Evolutionary conservation across 2,329 filamentous ascomycete genomes (phyloP).

Genomic region (Hypoxylon sp.): DNA sequence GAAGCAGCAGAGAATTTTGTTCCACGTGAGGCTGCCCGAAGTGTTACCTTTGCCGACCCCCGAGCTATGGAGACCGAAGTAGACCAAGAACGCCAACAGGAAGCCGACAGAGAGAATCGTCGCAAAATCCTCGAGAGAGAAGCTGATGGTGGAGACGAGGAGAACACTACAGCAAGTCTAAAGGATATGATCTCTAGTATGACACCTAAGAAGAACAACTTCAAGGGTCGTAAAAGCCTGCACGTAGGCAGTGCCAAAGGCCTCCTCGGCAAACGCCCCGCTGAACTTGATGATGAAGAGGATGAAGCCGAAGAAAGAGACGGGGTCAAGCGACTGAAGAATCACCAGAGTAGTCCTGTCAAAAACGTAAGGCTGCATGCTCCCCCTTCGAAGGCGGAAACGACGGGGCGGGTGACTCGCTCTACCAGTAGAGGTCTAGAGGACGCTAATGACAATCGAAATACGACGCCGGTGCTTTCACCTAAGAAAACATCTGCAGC

Average conservation of each 20-base stretch:
- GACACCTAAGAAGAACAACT: conserved; percentile 77
- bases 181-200: conserved; percentile 83
- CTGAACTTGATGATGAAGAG: conserved; percentile 76
- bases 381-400: conserved; percentile 76
- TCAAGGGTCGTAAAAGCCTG: conserved; percentile 80
- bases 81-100: conserved; percentile 71
- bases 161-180: conserved; percentile 74
- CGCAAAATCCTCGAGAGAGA: conserved; percentile 69
- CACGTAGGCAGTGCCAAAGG: conserved; percentile 81
- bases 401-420: conserved; percentile 68
- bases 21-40: conserved; percentile 61
- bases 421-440: conserved; percentile 64
- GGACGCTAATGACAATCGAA: conserved; percentile 52
- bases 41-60: conserved; percentile 76
- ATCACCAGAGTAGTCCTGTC: conserved; percentile 80
- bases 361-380: conserved; percentile 79
- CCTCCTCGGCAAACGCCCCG: conserved; percentile 79
- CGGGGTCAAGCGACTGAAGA: conserved; percentile 77
- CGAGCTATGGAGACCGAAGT: conserved; percentile 72
- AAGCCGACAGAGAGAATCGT: conserved; percentile 71
- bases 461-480: conserved; percentile 61
- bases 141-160: conserved; percentile 65
- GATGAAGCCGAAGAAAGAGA: conserved; percentile 68
- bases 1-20: conserved; percentile 75
- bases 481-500: conserved; percentile 59